phyloP scores from a whole-genome alignment of 2,329 filamentous ascomycete genomes.

The Metarhizium anisopliae region DNA sequence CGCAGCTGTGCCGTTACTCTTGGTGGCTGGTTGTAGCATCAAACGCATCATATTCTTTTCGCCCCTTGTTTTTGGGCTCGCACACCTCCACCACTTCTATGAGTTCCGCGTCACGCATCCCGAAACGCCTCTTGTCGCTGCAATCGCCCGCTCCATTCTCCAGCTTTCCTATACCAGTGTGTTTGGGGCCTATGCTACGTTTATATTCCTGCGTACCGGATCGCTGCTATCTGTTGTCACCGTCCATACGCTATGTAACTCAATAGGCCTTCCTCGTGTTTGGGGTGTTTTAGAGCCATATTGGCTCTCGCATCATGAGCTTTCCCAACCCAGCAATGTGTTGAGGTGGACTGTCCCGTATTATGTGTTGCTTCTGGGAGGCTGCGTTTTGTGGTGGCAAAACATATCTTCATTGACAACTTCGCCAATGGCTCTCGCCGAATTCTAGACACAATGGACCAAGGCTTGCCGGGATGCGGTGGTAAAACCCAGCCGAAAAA shows the following conservation, averaged over 20 bases:
- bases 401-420: slow-evolving; percentile 65
- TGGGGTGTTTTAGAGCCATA: slow-evolving; percentile 65
- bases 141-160: slow-evolving; percentile 63
- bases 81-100: slow-evolving; percentile 92
- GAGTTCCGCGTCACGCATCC: slow-evolving; percentile 82
- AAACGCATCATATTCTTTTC: slow-evolving; percentile 65
- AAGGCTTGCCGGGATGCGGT: neutral
- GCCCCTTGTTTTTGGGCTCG: slow-evolving; percentile 84
- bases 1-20: slow-evolving; percentile 71
- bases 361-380: slow-evolving; percentile 65
- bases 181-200: slow-evolving; percentile 90
- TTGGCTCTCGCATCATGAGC: slow-evolving; percentile 22
- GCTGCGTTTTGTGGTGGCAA: slow-evolving; percentile 62
- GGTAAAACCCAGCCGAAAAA: too few relatives aligned
- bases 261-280: slow-evolving; percentile 77
- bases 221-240: slow-evolving; percentile 67
- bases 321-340: slow-evolving; percentile 13
- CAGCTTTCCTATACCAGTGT: slow-evolving; percentile 87
- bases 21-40: slow-evolving; percentile 55
- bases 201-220: slow-evolving; percentile 77
- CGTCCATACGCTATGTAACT: slow-evolving; percentile 87
- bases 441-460: slow-evolving; percentile 12
- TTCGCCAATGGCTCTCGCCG: slow-evolving; percentile 21
- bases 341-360: slow-evolving; percentile 65
- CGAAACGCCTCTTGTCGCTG: slow-evolving; percentile 51